Conservation (phyloP, 2,329 filamentous ascomycete species). For the Pleomassaria siparia region DNA sequence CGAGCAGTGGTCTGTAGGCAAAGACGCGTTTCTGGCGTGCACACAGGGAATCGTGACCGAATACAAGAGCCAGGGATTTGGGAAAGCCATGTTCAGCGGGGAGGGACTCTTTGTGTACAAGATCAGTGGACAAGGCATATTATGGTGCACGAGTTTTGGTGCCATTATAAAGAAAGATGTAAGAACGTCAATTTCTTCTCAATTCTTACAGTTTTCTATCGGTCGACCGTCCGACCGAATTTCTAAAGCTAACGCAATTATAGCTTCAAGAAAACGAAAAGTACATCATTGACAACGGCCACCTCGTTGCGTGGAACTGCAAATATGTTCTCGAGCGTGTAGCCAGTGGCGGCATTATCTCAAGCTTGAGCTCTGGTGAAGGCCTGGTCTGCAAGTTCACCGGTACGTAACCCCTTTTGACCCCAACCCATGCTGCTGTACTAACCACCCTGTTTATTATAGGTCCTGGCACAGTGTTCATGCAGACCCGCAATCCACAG, state of each 20-base stretch:
- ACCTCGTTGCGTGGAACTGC: conserved; percentile 95
- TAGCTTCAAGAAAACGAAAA: conserved; percentile 68
- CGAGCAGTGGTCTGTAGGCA: conserved; percentile 80
- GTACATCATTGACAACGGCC: conserved; percentile 91
- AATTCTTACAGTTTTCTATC: neutral
- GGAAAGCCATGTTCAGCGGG: conserved; percentile 91
- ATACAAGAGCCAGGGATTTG: conserved; percentile 80
- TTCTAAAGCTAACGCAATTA: conserved; percentile 2
- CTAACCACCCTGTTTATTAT: conserved; percentile 1
- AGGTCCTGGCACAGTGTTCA: conserved; percentile 82
- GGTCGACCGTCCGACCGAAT: too few species aligned
- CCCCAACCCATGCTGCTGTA: neutral
- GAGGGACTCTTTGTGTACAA: conserved; percentile 92
- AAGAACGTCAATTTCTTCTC: conserved; percentile 42
- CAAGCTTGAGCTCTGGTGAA: conserved; percentile 77
- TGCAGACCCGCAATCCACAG: conserved; percentile 86
- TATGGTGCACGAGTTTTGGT: conserved; percentile 92
- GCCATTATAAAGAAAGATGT: conserved; percentile 95
- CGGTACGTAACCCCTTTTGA: conserved; percentile 43
- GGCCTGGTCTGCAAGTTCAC: conserved; percentile 94
- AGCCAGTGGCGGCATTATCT: conserved; percentile 89
- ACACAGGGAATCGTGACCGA: conserved; percentile 89
- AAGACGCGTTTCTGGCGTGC: conserved; percentile 81
- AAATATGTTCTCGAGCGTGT: conserved; percentile 90
- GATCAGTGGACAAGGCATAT: conserved; percentile 74